Conservation (phyloP, 2,329 filamentous ascomycete genomes). For the Bipolaris sorokiniana region DNA sequence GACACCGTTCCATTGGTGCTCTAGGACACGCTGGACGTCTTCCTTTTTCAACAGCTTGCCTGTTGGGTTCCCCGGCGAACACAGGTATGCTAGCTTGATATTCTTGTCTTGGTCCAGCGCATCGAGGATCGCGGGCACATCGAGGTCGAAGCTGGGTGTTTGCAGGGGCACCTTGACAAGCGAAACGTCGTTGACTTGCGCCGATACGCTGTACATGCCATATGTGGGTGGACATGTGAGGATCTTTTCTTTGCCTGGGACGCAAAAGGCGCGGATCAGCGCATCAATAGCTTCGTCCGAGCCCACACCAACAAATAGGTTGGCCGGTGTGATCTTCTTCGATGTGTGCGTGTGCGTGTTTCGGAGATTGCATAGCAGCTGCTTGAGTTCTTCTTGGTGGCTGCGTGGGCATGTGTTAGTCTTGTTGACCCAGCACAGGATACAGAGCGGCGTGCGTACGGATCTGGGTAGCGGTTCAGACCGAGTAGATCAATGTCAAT, state of each 20-base stretch:
- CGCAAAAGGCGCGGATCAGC: slow-evolving; percentile 89
- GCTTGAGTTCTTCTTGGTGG: slow-evolving; percentile 86
- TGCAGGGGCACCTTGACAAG: slow-evolving; percentile 87
- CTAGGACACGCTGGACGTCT: slow-evolving; percentile 74
- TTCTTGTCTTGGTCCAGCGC: slow-evolving; percentile 66
- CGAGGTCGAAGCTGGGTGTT: slow-evolving; percentile 73
- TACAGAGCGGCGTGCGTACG: slow-evolving; percentile 52
- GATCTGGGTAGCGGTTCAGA: slow-evolving; percentile 94
- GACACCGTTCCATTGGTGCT: slow-evolving; percentile 94
- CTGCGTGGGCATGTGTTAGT: slow-evolving; percentile 40
- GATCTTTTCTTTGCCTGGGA: slow-evolving; percentile 85
- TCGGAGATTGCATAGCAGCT: slow-evolving; percentile 82
- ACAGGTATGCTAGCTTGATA: slow-evolving; percentile 91
- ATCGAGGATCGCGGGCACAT: slow-evolving; percentile 70
- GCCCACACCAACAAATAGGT: slow-evolving; percentile 93
- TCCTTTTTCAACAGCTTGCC: slow-evolving; percentile 77
- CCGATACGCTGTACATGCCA: slow-evolving; percentile 96
- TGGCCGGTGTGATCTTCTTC: slow-evolving; percentile 74
- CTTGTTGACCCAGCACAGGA: neutral
- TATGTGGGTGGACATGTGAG: slow-evolving; percentile 96
- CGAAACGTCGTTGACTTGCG: slow-evolving; percentile 88
- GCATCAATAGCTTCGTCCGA: slow-evolving; percentile 98
- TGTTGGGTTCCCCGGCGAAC: slow-evolving; percentile 94
- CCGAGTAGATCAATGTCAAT: slow-evolving; percentile 76
- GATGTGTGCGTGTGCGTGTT: slow-evolving; percentile 83